A percentile compares a stretch with the other conserved stretches of the same genome.
These are phyloP conservation scores for Eruca vesicaria DNA, from an alignment of 441 rosid genomes.

Conservation along the genomic window DNA sequence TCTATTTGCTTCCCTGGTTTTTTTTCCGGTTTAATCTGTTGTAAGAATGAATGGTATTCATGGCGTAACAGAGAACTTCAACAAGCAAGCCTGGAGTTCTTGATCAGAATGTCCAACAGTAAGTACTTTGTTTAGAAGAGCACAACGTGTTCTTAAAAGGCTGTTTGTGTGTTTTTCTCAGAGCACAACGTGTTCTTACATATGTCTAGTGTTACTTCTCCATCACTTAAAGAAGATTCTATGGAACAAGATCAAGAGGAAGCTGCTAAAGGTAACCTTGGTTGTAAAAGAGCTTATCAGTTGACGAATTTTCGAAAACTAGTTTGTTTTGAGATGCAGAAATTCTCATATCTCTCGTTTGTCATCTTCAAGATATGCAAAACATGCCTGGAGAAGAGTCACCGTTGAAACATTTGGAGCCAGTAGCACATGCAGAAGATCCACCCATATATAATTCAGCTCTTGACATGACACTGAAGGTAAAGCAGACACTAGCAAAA, in stretches of 20 bases:
- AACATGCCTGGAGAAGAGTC: neutral
- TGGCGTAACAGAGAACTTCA: neutral
- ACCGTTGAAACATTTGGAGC: neutral
- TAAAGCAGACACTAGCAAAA: neutral
- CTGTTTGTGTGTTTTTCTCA: neutral
- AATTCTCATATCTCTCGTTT: neutral
- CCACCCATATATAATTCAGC: conserved; percentile 4
- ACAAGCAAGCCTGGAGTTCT: neutral
- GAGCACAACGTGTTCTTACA: neutral
- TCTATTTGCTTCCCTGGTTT: neutral
- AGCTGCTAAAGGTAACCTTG: neutral
- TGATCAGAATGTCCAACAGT: neutral
- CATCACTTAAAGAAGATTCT: neutral
- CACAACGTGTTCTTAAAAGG: neutral
- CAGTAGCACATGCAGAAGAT: neutral
- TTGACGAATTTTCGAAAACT: neutral
- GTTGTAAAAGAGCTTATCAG: neutral
- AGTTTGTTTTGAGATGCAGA: neutral
- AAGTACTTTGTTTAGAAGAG: neutral
- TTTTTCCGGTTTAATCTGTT: neutral
- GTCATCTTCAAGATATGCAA: conserved; percentile 12
- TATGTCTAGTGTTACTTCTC: neutral
- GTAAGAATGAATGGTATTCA: conserved; percentile 1
- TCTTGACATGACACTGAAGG: conserved; percentile 26
- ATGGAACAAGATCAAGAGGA: neutral